These are phyloP conservation scores for Thielaviopsis euricoi DNA, from an alignment of 2,329 filamentous ascomycete genomes.

Conservation along the genomic window DNA sequence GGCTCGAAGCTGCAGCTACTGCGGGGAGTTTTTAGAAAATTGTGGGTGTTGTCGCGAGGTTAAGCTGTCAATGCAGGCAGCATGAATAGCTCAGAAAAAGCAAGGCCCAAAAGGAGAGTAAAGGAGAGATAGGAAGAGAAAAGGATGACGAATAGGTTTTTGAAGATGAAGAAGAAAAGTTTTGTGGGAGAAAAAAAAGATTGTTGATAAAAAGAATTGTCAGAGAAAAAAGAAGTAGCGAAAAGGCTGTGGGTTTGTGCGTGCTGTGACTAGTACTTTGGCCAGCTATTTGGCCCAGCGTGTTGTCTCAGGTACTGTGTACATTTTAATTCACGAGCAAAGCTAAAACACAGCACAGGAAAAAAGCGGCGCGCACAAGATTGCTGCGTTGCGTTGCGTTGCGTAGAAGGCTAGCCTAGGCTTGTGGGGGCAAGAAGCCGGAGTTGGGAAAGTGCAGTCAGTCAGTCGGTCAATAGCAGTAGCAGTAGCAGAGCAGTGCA, in stretches of 20 bases:
- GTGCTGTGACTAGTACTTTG: background rate
- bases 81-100: background rate
- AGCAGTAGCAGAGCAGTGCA: no score
- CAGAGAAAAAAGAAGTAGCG: background rate
- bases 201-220: constrained; percentile 1
- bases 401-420: no score
- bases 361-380: background rate
- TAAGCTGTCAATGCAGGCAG: background rate
- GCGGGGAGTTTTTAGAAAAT: constrained; percentile 8
- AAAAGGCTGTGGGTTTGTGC: constrained; percentile 2
- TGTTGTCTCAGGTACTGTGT: no score
- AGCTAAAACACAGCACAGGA: no score
- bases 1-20: constrained; percentile 9
- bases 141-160: background rate
- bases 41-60: background rate
- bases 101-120: background rate
- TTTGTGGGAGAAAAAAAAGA: constrained; percentile 1
- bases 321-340: no score
- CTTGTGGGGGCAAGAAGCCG: no score
- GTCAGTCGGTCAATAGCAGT: no score
- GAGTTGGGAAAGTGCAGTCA: no score
- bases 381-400: no score
- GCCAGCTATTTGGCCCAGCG: no score
- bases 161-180: background rate
- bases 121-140: background rate